These are phyloP conservation scores for Leucocoprinus birnbaumii DNA, from an alignment of 768 basidiomycete species.

Conservation along the genomic window DNA sequence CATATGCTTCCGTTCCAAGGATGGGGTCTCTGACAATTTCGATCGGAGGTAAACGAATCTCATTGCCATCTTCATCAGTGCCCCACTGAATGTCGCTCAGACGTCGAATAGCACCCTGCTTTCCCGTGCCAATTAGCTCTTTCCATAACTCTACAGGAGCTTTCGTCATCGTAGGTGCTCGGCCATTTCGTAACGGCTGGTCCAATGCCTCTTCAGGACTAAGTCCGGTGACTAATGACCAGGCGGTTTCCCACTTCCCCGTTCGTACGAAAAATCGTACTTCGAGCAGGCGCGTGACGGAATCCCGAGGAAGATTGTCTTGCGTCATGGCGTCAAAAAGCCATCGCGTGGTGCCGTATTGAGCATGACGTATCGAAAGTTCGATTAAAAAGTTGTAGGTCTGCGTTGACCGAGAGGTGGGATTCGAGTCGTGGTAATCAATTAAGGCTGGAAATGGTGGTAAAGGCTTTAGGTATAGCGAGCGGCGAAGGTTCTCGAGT, in stretches of 20 bases:
- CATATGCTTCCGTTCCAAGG: constrained; percentile 10
- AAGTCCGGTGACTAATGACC: constrained; percentile 4
- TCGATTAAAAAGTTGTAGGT: constrained; percentile 17
- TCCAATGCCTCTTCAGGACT: constrained; percentile 10
- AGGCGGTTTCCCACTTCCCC: constrained; percentile 16
- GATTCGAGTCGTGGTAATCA: constrained; percentile 15
- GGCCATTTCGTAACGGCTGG: constrained; percentile 9
- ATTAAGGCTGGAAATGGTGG: constrained; percentile 12
- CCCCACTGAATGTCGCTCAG: constrained; percentile 11
- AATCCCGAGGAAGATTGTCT: constrained; percentile 9
- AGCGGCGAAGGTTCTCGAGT: constrained; percentile 3
- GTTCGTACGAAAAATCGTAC: constrained; percentile 15
- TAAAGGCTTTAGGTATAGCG: constrained; percentile 7
- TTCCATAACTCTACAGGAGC: constrained; percentile 54
- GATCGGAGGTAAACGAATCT: neutral
- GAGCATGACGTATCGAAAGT: constrained; percentile 14
- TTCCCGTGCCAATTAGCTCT: constrained; percentile 28
- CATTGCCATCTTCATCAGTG: neutral
- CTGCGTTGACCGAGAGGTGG: constrained; percentile 12
- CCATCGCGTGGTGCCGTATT: constrained; percentile 13
- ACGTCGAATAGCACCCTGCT: constrained; percentile 29
- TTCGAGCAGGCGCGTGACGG: constrained; percentile 11
- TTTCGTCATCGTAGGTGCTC: neutral
- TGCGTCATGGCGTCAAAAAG: constrained; percentile 11
- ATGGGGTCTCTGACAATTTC: constrained; percentile 2